Conservation (phyloP, 257 asterid genomes). For the Coffea eugenioides region DNA sequence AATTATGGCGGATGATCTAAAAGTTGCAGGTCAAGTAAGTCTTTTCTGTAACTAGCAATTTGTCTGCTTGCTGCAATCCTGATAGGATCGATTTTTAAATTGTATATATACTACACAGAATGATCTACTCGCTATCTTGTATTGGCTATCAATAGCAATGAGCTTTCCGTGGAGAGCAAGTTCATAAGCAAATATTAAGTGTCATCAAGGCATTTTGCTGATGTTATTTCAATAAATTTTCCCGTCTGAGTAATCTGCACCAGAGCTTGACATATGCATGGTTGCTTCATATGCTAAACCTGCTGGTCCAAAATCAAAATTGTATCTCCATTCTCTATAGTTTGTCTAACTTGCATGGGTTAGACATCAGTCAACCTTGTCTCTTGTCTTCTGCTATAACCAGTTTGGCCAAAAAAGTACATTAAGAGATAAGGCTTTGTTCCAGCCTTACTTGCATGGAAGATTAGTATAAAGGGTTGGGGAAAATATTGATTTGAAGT, state of each 20-base stretch:
- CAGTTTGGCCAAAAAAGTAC: not conserved
- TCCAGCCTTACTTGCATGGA: not conserved
- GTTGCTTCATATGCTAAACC: not conserved
- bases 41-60: not conserved
- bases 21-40: not conserved
- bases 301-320: not conserved
- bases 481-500: not conserved
- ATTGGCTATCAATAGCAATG: too few species aligned
- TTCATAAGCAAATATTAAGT: not conserved
- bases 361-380: not conserved
- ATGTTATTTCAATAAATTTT: not conserved
- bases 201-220: not conserved
- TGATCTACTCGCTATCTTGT: too few species aligned
- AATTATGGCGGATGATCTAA: conserved; percentile 4
- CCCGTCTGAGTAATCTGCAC: not conserved
- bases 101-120: not conserved
- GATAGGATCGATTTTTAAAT: not conserved
- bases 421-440: not conserved
- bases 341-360: not conserved
- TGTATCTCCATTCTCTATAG: not conserved
- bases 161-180: not conserved
- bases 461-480: not conserved
- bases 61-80: not conserved
- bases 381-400: not conserved
- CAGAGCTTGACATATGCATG: not conserved